Evolutionary conservation across 768 basidiomycete genomes (phyloP), one percentile per base, ranked within the genome.

Genomic region (Lactarius evosmus): DNA sequence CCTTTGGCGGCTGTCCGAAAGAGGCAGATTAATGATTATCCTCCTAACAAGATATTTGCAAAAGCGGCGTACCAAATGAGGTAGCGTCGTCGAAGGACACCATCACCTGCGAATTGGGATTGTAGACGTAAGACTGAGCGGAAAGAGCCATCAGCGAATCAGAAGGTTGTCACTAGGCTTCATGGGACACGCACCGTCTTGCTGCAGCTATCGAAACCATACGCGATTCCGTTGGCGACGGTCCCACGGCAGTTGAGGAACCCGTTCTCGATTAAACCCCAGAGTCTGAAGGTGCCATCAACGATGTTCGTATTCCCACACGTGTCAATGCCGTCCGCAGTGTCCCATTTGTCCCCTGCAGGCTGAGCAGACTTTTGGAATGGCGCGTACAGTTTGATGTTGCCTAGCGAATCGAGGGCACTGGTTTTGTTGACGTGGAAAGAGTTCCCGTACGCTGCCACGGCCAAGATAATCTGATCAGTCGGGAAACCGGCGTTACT

Each of bases 361-460:
- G 78, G 82, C 54, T 81, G 78, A 22, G 74, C 68, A 50, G 68
- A 69, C 4, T 75, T 70, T 69, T 83, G 73, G 66, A 85, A 91
- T 1, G 75, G 51, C 3, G 87, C 84, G 73, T 80, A 88, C 19
- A 78, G 36, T 22, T 75, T 75, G 33, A 88, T 71, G 11, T 68
- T 66, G 16, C 70, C 76, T 9, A 54, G 59, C n/a, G 68, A 58
- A 57, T 71, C 62, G 64, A 81, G 69, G 0, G 83, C 83, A 36
- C 75, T 67, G 25, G 62, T 68, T 4, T 72, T 54, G 8, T 79
- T 70, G 40, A 82, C 79, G 16, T 66, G n/a, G 79, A 78, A 95
- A 25, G 90, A 85, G 75, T 92, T 93, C 1, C 91, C 92, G 75
- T 93, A 96, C 19, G 87, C 78, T 14, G 94, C 84, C 0, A 96